Evolutionary conservation across 768 basidiomycete species (phyloP).

Genomic region (Boletus rubropictus): DNA sequence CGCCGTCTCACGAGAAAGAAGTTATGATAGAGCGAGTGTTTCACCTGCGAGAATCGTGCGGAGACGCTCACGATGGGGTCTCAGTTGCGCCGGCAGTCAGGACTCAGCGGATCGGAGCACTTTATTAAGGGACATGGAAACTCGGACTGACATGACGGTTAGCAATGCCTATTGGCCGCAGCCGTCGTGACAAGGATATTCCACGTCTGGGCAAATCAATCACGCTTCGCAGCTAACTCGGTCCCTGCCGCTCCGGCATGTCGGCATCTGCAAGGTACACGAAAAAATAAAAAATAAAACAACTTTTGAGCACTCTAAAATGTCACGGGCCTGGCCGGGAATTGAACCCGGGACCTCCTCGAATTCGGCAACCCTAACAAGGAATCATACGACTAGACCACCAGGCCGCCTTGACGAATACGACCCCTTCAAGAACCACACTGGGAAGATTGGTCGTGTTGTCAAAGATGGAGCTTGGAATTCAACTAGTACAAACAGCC

Average conservation of each 20-base stretch:
- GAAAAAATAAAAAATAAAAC: not conserved
- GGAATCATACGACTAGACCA: slow-evolving; percentile 66
- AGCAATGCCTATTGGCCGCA: too few relatives aligned
- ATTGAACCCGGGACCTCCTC: slow-evolving; percentile 89
- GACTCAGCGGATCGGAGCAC: slow-evolving; percentile 10
- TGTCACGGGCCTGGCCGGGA: slow-evolving; percentile 60
- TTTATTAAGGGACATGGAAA: slow-evolving; percentile 14
- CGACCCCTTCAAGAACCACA: not conserved
- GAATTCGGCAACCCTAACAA: slow-evolving; percentile 43
- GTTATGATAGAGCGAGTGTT: slow-evolving; percentile 7
- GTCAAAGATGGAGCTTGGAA: slow-evolving; percentile 20
- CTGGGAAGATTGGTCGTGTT: not conserved
- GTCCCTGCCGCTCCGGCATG: too few relatives aligned
- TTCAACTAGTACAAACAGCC: slow-evolving; percentile 29
- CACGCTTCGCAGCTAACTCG: too few relatives aligned
- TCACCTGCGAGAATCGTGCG: slow-evolving; percentile 9
- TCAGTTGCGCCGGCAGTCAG: slow-evolving; percentile 3
- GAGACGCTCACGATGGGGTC: not conserved
- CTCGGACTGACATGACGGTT: slow-evolving; percentile 27
- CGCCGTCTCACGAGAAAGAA: slow-evolving; percentile 10
- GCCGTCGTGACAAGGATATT: too few relatives aligned
- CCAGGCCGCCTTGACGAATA: slow-evolving; percentile 35
- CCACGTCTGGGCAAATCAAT: slow-evolving; percentile 24
- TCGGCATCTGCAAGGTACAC: not conserved
- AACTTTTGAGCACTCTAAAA: slow-evolving; percentile 1